Evolutionary conservation across 345 rosid genomes (phyloP).

Genomic region (Eucalyptus tenuipes): DNA sequence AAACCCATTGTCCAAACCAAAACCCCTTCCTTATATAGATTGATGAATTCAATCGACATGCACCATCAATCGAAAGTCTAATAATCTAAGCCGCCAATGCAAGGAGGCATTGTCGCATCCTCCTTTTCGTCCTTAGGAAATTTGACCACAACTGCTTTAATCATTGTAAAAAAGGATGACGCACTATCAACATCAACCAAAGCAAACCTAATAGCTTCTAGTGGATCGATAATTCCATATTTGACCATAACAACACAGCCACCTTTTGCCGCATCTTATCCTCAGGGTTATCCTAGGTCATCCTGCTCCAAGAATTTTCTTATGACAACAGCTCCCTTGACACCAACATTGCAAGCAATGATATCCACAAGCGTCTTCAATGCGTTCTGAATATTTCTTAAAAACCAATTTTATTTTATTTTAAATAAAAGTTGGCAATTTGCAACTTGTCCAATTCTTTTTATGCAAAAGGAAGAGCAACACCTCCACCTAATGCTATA

Average conservation of each 20-base stretch:
- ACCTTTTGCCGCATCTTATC: conserved; percentile 91
- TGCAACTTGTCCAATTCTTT: conserved; percentile 75
- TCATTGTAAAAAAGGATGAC: conserved; percentile 77
- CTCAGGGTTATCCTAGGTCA: conserved; percentile 28
- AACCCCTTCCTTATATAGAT: background rate
- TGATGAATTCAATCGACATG: background rate
- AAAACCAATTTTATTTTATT: no score
- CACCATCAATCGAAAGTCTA: background rate
- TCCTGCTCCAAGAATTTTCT: conserved; percentile 92
- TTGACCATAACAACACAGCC: conserved; percentile 92
- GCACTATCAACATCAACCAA: conserved; percentile 95
- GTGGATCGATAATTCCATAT: conserved; percentile 81
- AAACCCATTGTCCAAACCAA: background rate
- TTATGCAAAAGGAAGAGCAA: conserved; percentile 81
- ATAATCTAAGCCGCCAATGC: conserved; percentile 89
- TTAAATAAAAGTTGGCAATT: conserved; percentile 70
- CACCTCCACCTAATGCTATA: conserved; percentile 97
- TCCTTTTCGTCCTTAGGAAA: conserved; percentile 76
- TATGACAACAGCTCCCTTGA: conserved; percentile 89
- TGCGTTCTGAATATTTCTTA: conserved; percentile 80
- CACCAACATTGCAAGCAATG: conserved; percentile 87
- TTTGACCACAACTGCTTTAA: conserved; percentile 76
- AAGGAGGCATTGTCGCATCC: conserved; percentile 9
- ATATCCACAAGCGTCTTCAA: conserved; percentile 76
- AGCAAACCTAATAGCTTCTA: conserved; percentile 95